A percentile compares a stretch with the other conserved stretches of the same genome.
Evolutionary conservation across 2,329 filamentous ascomycete species (phyloP).

Genomic region (Trichoderma citrinoviride): DNA sequence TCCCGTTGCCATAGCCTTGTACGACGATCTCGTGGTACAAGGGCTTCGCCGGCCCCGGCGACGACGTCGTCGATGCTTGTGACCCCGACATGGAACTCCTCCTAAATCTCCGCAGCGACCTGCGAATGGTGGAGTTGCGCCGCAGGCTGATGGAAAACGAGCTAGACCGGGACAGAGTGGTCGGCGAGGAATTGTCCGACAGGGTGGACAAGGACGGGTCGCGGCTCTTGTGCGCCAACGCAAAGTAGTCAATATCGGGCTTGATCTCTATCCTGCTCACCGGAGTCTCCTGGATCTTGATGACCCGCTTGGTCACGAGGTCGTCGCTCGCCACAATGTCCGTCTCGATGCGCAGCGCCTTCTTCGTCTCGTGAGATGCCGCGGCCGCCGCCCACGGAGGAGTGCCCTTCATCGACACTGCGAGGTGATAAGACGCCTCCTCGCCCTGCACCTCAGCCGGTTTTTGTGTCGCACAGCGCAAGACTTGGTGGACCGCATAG

Average conservation of each 20-base stretch:
- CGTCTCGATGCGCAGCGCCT: constrained; percentile 30
- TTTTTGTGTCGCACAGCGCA: constrained; percentile 60
- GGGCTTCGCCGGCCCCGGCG: constrained; percentile 24
- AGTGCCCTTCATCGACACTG: constrained; percentile 42
- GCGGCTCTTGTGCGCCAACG: constrained; percentile 39
- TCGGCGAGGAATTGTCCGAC: constrained; percentile 25
- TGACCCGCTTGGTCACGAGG: constrained; percentile 19
- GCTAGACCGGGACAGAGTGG: constrained; percentile 30
- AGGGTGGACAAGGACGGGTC: constrained; percentile 19
- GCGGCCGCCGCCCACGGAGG: constrained; percentile 49
- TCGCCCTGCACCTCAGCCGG: constrained; percentile 61
- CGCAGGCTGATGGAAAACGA: constrained; percentile 33
- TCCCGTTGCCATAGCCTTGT: constrained; percentile 54
- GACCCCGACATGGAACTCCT: constrained; percentile 25
- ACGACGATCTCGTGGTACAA: constrained; percentile 52
- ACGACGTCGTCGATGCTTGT: constrained; percentile 20
- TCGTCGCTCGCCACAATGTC: constrained; percentile 27
- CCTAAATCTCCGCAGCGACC: constrained; percentile 36
- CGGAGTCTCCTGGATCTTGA: constrained; percentile 13
- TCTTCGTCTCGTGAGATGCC: constrained; percentile 31
- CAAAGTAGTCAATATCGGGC: constrained; percentile 57
- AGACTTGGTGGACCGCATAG: constrained; percentile 70
- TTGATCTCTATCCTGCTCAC: constrained; percentile 43
- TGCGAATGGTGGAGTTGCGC: constrained; percentile 36
- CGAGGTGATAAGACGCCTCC: constrained; percentile 56